Evolutionary conservation across 495 filamentous ascomycete species (phyloP).

Genomic region (Hypoxylon cercidicola): DNA sequence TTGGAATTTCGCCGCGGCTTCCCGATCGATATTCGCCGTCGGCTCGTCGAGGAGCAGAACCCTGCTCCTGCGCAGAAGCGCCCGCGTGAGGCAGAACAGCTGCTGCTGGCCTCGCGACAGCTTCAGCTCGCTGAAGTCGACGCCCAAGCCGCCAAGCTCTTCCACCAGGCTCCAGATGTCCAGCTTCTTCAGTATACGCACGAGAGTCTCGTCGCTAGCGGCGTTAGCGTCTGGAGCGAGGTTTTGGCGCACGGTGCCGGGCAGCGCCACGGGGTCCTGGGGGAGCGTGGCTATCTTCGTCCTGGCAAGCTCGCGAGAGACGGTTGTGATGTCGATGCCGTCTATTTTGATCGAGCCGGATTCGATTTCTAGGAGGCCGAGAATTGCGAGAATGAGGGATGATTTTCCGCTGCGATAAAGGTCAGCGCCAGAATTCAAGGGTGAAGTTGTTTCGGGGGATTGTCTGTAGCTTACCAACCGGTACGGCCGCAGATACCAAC

Average conservation of each 20-base stretch:
- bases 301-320: background rate
- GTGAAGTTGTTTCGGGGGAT: background rate
- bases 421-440: background rate
- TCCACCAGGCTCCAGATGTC: background rate
- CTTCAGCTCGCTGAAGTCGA: background rate
- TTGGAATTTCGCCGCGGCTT: too few species aligned
- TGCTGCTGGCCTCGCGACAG: constrained; percentile 64
- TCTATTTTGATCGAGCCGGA: background rate
- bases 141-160: background rate
- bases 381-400: background rate
- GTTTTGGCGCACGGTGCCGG: background rate
- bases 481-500: background rate
- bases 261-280: background rate
- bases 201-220: background rate
- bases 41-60: constrained; percentile 53
- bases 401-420: background rate
- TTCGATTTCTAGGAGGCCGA: background rate
- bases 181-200: background rate
- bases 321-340: background rate
- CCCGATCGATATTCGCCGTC: background rate
- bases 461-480: background rate
- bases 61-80: constrained; percentile 54
- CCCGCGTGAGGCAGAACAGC: constrained; percentile 66
- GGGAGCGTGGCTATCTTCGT: background rate
- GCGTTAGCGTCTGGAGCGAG: background rate